Evolutionary conservation across 2,329 filamentous ascomycete species (phyloP), one percentile per base, ranked within the genome.

Genomic region (Rutstroemia sp.): DNA sequence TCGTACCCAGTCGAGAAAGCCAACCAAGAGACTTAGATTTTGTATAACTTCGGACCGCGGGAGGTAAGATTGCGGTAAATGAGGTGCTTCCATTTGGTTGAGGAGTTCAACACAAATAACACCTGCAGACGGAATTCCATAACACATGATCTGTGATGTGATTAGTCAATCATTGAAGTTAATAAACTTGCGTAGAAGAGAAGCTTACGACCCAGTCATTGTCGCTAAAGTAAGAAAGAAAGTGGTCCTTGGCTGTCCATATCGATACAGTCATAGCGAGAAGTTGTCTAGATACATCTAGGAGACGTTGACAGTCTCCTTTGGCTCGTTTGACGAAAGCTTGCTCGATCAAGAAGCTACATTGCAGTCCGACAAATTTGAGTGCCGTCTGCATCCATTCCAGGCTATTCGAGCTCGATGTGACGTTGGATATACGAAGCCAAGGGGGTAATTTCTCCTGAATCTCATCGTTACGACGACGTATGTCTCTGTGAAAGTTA

Each of bases 311-410:
- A 0, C 71, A 70, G 14, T 72, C 68, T 9, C 71, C 69, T 0
- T 67, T 61, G 7, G 72, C 66, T 0, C 73, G 71, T 16, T 77
- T 79, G 23, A 78, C 71, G 10, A 84, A 68, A 0, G 83, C 72
- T 17, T 82, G 73, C 55, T 84, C 78, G 4, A 83, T 69, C 10
- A 84, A 74, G 57, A 86, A 83, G 3, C 80, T 70, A 44, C 82
- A 83, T 44, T 83, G 77, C 0, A 82, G 67, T 48, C 79, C 75
- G 19, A 77, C 25, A 19, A 51, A 51, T 51, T 47, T 51, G 0
- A 51, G 49, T 34, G 23, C 38, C 8, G 23, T 51, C 21, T 36
- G 21, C 9, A 46, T 52, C 39, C 39, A 46, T 7, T 52, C 2
- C 81, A 70, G 3, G 72, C 71, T 1, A 78, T 53, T 23, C 25